phyloP scores from a whole-genome alignment of 2,329 filamentous ascomycete genomes.

The Plenodomus biglobosus region DNA sequence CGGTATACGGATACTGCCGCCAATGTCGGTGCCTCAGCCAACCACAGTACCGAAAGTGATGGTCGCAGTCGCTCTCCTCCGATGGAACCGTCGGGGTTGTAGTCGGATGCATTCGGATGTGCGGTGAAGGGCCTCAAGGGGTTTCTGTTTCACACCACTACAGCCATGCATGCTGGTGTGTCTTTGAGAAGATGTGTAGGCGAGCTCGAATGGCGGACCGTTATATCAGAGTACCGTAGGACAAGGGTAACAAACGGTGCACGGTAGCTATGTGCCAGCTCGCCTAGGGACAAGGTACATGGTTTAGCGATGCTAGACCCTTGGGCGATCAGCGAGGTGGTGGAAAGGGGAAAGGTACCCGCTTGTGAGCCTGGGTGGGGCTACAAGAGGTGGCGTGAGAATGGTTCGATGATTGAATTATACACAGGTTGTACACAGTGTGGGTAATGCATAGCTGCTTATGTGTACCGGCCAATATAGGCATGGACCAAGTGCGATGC shows the following conservation, averaged over 20 bases:
- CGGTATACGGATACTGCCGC: conserved; percentile 61
- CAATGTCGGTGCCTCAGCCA: conserved; percentile 62
- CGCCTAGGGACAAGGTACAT: conserved; percentile 38
- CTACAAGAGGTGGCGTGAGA: conserved; percentile 40
- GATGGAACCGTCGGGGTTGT: conserved; percentile 60
- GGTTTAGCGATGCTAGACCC: conserved; percentile 25
- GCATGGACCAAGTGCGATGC: conserved; percentile 32
- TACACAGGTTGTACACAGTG: too few relatives aligned
- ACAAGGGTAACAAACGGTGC: too few relatives aligned
- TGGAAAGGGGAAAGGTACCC: conserved; percentile 22
- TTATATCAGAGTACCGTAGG: too few relatives aligned
- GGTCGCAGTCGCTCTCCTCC: conserved; percentile 62
- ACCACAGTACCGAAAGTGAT: conserved; percentile 55
- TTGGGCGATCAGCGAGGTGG: background rate
- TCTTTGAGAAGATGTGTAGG: too few relatives aligned
- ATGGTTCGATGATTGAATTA: conserved; percentile 24
- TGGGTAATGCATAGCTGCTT: too few relatives aligned
- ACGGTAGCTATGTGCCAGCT: conserved; percentile 44
- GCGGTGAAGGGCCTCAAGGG: conserved; percentile 61
- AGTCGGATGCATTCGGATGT: conserved; percentile 59
- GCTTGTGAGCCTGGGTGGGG: conserved; percentile 34
- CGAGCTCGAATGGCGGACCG: conserved; percentile 42
- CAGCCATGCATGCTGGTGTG: background rate
- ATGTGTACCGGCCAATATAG: conserved; percentile 36
- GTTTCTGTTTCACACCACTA: conserved; percentile 62